Evolutionary conservation across 1,284 basidiomycete species (phyloP), one percentile per base, ranked within the genome.

Genomic region (Coniophora puteana): DNA sequence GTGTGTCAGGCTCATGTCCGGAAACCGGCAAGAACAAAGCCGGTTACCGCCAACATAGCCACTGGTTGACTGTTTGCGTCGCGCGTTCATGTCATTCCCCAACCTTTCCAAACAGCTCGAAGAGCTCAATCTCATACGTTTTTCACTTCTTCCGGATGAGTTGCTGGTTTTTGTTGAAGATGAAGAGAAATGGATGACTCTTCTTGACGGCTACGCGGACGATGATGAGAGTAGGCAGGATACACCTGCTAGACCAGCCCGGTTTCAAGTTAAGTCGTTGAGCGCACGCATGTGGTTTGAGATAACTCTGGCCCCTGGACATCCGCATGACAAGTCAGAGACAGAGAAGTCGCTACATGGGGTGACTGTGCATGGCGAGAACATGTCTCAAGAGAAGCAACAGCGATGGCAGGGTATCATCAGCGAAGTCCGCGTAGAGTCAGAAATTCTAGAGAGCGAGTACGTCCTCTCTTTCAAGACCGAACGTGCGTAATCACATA

Each of bases 141-240:
- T 70, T 25, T 83, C 82, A 0, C 67, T 87, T 2, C 66, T 87
- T 7, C 78, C 80, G 0, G 71, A 67, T 3, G 83, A 87, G 62
- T 30, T 52, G 0, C 55, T 86, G 24, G 43, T 52, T 1, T 71
- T 79, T 40, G 39, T 68, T 1, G 64, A 70, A 5, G 65, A 71
- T 22, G 46, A 58, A 8, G 50, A 55, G 1, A 30, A 36, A 6
- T 79, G 77, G 76, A 39, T 41, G 13, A 47, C 50, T 6, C 52
- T 69, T 4, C 51, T 74, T 10, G 55, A 59, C 7, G 43, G 47
- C n/a, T 42, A 45, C 28, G 23, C 34, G 2, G 27, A 11, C 11
- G 27, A 28, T 14, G 29, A 8, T 20, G 16, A 18, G 7, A 26
- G 10, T 12, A 12, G 18, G 13, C 8, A 10, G 11, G 16, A 21